These are phyloP conservation scores for Harrya chromipes DNA, from an alignment of 768 basidiomycete genomes.

Conservation along the genomic window DNA sequence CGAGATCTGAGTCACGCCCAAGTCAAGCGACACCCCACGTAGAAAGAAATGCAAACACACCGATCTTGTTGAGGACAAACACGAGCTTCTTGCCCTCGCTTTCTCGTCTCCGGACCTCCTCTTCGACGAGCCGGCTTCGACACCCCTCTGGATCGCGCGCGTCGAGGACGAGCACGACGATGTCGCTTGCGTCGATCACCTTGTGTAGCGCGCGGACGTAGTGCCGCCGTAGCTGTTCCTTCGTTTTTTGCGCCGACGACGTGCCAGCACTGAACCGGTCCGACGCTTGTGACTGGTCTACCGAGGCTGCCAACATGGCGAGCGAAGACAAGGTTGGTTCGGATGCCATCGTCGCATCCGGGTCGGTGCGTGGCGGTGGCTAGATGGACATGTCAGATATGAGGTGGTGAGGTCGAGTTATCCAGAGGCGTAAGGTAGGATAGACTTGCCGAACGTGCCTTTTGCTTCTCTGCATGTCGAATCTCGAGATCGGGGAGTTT, in stretches of 20 bases:
- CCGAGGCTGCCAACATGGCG: slow-evolving; percentile 45
- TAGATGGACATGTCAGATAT: slow-evolving; percentile 1
- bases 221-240: slow-evolving; percentile 66
- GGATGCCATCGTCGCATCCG: slow-evolving; percentile 65
- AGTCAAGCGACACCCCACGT: background rate
- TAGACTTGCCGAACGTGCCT: slow-evolving; percentile 37
- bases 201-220: slow-evolving; percentile 82
- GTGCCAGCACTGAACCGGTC: slow-evolving; percentile 29
- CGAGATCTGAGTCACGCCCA: slow-evolving; percentile 58
- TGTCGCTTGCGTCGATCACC: slow-evolving; percentile 91
- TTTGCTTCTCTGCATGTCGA: slow-evolving; percentile 49
- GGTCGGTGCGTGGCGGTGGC: slow-evolving; percentile 36
- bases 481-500: slow-evolving; percentile 72
- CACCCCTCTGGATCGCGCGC: slow-evolving; percentile 95
- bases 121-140: slow-evolving; percentile 87
- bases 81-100: slow-evolving; percentile 88
- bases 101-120: slow-evolving; percentile 85
- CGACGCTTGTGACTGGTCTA: slow-evolving; percentile 5
- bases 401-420: background rate
- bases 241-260: slow-evolving; percentile 45
- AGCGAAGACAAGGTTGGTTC: slow-evolving; percentile 68
- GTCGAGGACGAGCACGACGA: slow-evolving; percentile 86
- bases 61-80: slow-evolving; percentile 96
- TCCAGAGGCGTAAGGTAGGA: background rate
- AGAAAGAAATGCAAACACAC: slow-evolving; percentile 41